Evolutionary conservation across 345 rosid species (phyloP).

Genomic region (Salix suchowensis): DNA sequence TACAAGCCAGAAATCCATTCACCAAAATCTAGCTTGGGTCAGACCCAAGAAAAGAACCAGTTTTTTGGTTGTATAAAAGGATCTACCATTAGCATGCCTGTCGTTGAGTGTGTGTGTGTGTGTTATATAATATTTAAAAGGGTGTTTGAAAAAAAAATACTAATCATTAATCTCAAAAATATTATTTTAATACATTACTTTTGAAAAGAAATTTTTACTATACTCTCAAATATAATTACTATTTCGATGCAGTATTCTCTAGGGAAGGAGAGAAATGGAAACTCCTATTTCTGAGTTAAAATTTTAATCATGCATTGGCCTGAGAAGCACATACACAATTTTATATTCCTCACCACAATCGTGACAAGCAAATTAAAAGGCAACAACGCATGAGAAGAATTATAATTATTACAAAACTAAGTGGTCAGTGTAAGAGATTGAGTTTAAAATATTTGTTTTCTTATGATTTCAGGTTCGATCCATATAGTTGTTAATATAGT

Average conservation of each 20-base stretch:
- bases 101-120: slow-evolving; percentile 14
- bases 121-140: no score
- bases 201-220: no score
- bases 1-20: slow-evolving; percentile 48
- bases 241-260: slow-evolving; percentile 23
- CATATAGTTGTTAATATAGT: no score
- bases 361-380: not conserved
- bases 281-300: slow-evolving; percentile 11
- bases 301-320: slow-evolving; percentile 23
- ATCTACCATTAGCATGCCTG: slow-evolving; percentile 62
- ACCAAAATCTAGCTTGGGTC: slow-evolving; percentile 47
- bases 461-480: fast-evolving
- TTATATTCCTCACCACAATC: not conserved
- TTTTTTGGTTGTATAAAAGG: slow-evolving; percentile 45
- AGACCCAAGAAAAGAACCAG: slow-evolving; percentile 33
- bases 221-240: not conserved
- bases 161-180: no score
- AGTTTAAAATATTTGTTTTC: fast-evolving
- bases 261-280: slow-evolving; percentile 29
- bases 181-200: no score
- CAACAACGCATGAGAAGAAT: not conserved
- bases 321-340: not conserved
- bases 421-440: no score
- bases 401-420: slow-evolving; percentile 1
- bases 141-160: no score